Evolutionary conservation across 1,284 basidiomycete species (phyloP).

Genomic region (Testicularia cyperi): DNA sequence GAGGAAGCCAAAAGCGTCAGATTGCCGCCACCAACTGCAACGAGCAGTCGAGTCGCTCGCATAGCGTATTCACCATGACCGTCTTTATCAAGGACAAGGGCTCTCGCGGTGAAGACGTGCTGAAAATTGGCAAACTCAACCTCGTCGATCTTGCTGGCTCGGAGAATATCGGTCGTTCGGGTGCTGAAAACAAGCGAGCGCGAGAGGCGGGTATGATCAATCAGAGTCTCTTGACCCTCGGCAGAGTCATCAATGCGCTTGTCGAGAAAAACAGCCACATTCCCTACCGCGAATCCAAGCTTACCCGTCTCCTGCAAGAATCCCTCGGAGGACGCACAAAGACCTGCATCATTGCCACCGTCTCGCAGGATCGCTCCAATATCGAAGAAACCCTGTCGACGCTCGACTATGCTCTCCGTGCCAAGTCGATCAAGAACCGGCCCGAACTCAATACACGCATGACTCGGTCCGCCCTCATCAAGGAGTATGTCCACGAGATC

Average conservation of each 20-base stretch:
- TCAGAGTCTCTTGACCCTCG: slow-evolving; percentile 91
- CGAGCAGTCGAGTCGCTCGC: slow-evolving; percentile 92
- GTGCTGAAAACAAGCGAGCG: slow-evolving; percentile 91
- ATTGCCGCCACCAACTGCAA: slow-evolving; percentile 98
- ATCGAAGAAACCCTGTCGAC: slow-evolving; percentile 97
- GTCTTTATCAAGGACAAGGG: slow-evolving; percentile 87
- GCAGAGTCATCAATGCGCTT: slow-evolving; percentile 93
- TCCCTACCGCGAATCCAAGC: slow-evolving; percentile 82
- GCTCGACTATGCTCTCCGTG: slow-evolving; percentile 92
- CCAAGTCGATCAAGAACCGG: slow-evolving; percentile 92
- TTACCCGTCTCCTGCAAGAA: slow-evolving; percentile 95
- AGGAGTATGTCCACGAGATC: slow-evolving; percentile 94
- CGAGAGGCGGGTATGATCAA: slow-evolving; percentile 99
- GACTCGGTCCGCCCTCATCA: slow-evolving; percentile 85
- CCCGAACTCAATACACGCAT: slow-evolving; percentile 94
- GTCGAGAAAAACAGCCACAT: slow-evolving; percentile 86
- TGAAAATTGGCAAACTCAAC: slow-evolving; percentile 93
- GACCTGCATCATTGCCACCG: slow-evolving; percentile 94
- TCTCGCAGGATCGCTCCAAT: slow-evolving; percentile 64
- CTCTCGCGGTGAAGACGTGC: slow-evolving; percentile 74
- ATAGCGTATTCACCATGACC: slow-evolving; percentile 96
- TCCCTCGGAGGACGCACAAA: slow-evolving; percentile 97
- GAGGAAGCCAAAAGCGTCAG: slow-evolving; percentile 86
- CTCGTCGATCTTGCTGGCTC: slow-evolving; percentile 96
- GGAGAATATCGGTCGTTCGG: slow-evolving; percentile 94